phyloP scores from a whole-genome alignment of 306 rosid species.

The Crotalaria pallida region DNA sequence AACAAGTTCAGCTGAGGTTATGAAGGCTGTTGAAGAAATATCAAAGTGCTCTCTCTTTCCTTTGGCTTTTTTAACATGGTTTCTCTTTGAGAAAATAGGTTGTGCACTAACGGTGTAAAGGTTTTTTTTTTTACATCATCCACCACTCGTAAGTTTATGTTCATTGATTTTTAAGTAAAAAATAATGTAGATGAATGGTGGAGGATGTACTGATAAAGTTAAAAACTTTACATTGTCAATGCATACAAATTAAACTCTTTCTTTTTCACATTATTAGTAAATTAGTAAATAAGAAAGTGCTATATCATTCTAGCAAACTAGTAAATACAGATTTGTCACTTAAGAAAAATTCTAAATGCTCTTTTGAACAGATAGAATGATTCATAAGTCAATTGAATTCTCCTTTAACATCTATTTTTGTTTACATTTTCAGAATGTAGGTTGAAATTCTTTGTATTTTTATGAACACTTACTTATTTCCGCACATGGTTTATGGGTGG shows the following conservation, averaged over 20 bases:
- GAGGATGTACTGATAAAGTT: too few relatives aligned
- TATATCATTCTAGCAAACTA: background rate
- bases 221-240: too few relatives aligned
- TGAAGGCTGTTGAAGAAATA: constrained; percentile 83
- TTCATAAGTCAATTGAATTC: background rate
- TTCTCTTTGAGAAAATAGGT: too few relatives aligned
- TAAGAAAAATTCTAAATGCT: background rate
- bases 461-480: background rate
- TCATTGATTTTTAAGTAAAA: too few relatives aligned
- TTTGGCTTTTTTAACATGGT: background rate
- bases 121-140: too few relatives aligned
- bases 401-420: background rate
- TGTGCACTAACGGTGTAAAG: too few relatives aligned
- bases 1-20: constrained; percentile 80
- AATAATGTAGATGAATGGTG: too few relatives aligned
- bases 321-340: background rate
- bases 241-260: too few relatives aligned
- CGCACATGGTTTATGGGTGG: background rate
- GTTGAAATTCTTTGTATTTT: background rate
- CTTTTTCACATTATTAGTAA: constrained; percentile 3
- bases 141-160: too few relatives aligned
- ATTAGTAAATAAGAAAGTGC: background rate
- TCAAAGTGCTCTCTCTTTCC: constrained; percentile 52
- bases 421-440: background rate
- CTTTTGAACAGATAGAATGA: background rate